Evolutionary conservation across 2,329 filamentous ascomycete species (phyloP).

Genomic region (Fonsecaea monophora): DNA sequence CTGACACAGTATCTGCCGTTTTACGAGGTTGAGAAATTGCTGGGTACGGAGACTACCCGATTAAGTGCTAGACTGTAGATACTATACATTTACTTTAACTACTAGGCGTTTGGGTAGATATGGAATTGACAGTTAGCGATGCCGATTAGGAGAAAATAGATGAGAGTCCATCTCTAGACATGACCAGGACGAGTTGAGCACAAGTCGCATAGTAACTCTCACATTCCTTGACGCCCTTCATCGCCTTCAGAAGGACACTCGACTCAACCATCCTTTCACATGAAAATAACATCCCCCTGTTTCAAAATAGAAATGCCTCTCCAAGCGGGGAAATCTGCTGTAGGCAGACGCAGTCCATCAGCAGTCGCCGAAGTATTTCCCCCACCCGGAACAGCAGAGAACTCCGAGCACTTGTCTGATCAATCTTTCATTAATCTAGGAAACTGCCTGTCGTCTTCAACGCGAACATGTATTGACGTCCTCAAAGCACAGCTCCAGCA

Average conservation of each 20-base stretch:
- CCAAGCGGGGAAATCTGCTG: neutral
- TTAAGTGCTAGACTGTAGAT: constrained; percentile 13
- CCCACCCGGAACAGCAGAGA: neutral
- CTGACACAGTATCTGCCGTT: constrained; percentile 22
- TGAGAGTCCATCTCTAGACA: neutral
- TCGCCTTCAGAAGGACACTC: neutral
- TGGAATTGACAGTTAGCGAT: neutral
- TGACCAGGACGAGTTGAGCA: neutral
- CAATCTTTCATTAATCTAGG: neutral
- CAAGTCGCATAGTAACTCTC: neutral
- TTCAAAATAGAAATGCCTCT: neutral
- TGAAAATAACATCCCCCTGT: neutral
- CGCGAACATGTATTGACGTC: neutral
- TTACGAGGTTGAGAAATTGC: constrained; percentile 20
- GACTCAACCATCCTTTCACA: neutral
- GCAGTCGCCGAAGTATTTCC: neutral
- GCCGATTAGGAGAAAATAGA: neutral
- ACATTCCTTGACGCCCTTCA: neutral
- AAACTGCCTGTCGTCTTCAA: neutral
- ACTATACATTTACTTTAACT: neutral
- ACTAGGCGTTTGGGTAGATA: neutral
- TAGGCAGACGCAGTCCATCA: neutral
- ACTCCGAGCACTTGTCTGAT: neutral
- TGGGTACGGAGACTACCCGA: neutral
- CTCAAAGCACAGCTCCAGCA: neutral